Evolutionary conservation across 129 eudicot species (phyloP).

Genomic region (Rutidosis leptorrhynchoides): DNA sequence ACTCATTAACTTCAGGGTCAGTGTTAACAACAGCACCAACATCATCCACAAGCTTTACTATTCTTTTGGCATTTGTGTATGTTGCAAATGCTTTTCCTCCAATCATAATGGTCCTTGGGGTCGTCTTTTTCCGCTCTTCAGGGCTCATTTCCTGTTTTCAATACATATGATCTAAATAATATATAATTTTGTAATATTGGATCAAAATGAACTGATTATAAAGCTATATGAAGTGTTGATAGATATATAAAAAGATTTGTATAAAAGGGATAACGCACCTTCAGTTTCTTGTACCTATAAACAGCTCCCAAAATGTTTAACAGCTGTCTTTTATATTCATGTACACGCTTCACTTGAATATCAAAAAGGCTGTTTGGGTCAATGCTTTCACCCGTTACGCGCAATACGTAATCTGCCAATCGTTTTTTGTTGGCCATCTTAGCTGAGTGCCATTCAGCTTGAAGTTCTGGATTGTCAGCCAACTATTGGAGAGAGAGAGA

Average conservation of each 20-base stretch:
- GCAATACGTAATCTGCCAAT: constrained; percentile 63
- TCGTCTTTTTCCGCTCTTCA: constrained; percentile 71
- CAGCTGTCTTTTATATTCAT: constrained; percentile 96
- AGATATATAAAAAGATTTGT: background rate
- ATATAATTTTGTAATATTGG: background rate
- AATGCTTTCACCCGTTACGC: constrained; percentile 82
- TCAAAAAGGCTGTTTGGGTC: constrained; percentile 93
- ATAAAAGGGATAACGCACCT: constrained; percentile 48
- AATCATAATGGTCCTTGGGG: constrained; percentile 95
- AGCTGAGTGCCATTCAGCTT: constrained; percentile 91
- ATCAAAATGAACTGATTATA: background rate
- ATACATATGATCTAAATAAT: background rate
- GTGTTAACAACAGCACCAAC: constrained; percentile 94
- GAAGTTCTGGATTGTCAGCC: constrained; percentile 83
- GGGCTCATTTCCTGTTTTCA: constrained; percentile 88
- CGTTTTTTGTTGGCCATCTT: constrained; percentile 93
- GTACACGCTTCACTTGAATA: constrained; percentile 97
- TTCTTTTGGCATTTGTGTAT: constrained; percentile 95
- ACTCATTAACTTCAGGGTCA: constrained; percentile 81
- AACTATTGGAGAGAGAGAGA: constrained; percentile 45
- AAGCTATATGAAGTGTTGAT: constrained; percentile 2
- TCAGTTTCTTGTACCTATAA: constrained; percentile 94
- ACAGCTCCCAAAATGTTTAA: constrained; percentile 88
- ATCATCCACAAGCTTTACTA: constrained; percentile 92
- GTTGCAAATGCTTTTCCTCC: constrained; percentile 99